Base-by-base conservation (phyloP, 2,329 filamentous ascomycete genomes). In the Emergomyces orientalis region DNA sequence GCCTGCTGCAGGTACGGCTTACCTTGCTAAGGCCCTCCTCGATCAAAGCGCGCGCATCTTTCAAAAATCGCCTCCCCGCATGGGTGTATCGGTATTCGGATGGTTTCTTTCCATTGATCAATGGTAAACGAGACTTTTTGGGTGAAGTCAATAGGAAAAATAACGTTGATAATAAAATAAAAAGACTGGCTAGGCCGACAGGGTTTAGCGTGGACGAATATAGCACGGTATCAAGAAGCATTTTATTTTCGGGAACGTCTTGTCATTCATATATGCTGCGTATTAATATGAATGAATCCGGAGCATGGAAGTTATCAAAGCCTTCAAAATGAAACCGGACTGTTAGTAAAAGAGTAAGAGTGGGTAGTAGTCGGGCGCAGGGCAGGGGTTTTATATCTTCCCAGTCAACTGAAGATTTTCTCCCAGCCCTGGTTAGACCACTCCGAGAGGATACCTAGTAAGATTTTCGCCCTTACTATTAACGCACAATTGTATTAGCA, bases 41-140 rank as follows among this genome's bases (percentile, higher is more conserved):
- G 9, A 61, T 41, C 49, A 61, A 55, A 30, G 14, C 3, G 45
- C n/a, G 19, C 19, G 32, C 65, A 66, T 64, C 64, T 63, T 13
- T 64, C 65, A 62, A 13, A 52, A 54, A 63, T 30, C 62, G 43
- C 32, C 54, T 62, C 60, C 58, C 14, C 60, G 64, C 56, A 56
- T 66, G 30, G 66, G 65, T 62, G 56, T 61, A 59, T 8, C n/a
- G 14, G 25, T 43, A n/a, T 45, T 61, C 59, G 39, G 39, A 43
- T 7, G 49, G 32, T 25, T 55, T 54, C 17, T 55, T 61, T 19
- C 39, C 49, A 39, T 61, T 61, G 45, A 61, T 61, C 37, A 54
- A 43, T 22, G 49, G 49, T n/a, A 55, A 30, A 54, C 13, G 14
- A 25, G 30, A 17, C 32, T 41, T 45, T 19, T 55, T 39, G 39